Evolutionary conservation across 805 yeast species (phyloP), one percentile per base, ranked within the genome.

Genomic region (Zygoascus biomembranicola): DNA sequence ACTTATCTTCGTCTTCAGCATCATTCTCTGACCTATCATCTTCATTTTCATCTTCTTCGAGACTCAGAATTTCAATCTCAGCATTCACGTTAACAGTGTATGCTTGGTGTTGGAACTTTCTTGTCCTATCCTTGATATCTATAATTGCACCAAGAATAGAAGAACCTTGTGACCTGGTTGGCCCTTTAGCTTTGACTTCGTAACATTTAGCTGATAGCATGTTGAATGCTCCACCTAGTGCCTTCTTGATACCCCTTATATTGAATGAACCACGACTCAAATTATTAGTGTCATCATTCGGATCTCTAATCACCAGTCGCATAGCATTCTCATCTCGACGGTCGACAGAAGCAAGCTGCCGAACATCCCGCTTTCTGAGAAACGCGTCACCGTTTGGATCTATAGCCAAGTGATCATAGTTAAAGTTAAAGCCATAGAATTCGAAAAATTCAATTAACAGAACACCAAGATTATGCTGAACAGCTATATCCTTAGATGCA

Each of bases 391-490:
- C 88, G 19, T 77, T 71, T 56, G 77, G 80, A 9, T 85, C 80
- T 8, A 92, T 74, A 1, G 86, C 90, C 52, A 87, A 84, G 55
- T 77, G 74, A 63, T 87, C 94, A 66, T 88, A 90, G 28, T 90
- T 89, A 70, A 92, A 92, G 63, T 88, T 84, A 58, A 85, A 77
- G 9, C 99, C 99, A 63, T 90, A 92, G 8, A 90, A 74, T 67
- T 90, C 97, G 66, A 94, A 90, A 62, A 94, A 90, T 66, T 94
- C 97, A 50, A 92, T 85, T 51, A 94, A 71, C 26, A 92, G 70
- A 2, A 89, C 84, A 1, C 99, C 99, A 53, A 92, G 69, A 63
- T 94, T 92, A 43, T 84, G 85, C 60, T 78, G 60, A 2, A 89
- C 81, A 49, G 78, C 75, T 52, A 90, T 84, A 47, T 81, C 80